Base-by-base conservation (phyloP, 164 flowering plant species). In the Berberis thunbergii region DNA sequence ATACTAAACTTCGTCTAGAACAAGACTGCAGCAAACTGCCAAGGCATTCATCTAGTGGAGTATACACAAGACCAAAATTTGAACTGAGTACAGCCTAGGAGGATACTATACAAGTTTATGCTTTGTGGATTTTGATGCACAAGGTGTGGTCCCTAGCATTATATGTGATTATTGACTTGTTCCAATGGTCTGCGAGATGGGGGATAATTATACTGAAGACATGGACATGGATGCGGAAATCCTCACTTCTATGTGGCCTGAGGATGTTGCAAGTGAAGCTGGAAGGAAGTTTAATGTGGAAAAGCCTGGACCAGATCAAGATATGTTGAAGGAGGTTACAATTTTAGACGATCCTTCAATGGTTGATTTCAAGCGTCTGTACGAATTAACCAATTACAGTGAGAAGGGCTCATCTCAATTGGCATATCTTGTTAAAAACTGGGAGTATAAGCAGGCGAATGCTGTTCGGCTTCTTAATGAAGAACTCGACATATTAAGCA, bases 161-260 rank as follows among this genome's bases (percentile, higher is more conserved):
- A 54, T 39, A 54, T 58, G 65, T 63, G 49, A 64, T 61, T 61
- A 57, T 56, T 63, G 26, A 65, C 53, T 59, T 11, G 11, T 48
- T 66, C 53, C 49, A 48, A 84, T 77, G 84, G 87, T 76, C 57
- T 75, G 84, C 39, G 79, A 82, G 62, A 84, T 91, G 85, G 89
- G 82, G 78, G 73, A 59, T 41, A 87, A 82, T 63, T 70, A 61
- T 49, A 45, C 53, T 4, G 95, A 85, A 63, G 95, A 85, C 42
- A 82, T 83, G 90, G 97, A 93, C 63, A 58, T 85, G 56, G 96
- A 91, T 26, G 26, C 26, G 26, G 26, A 26, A 66, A 82, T 70
- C 72, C 84, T 86, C 41, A 64, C 84, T 70, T 87, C 98, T 1
- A 93, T 90, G 98, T 93, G 98, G 98, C 98, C 98, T 2, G 96